Percentiles rank a stretch among this genome's conserved stretches.
Conservation (phyloP, 1,284 basidiomycete species). For the Irpex sp. region DNA sequence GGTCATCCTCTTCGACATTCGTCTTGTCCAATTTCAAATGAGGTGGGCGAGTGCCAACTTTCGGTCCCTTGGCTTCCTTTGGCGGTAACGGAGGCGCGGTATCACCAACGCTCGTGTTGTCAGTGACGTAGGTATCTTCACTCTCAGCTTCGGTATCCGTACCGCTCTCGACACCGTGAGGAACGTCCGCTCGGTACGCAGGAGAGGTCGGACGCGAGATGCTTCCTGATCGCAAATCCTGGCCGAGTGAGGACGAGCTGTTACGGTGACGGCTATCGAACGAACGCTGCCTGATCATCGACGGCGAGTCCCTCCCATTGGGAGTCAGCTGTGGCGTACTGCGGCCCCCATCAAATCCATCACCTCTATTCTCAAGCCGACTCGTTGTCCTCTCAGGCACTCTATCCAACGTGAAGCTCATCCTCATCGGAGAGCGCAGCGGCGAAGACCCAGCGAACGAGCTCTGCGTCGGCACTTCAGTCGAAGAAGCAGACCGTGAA, state of each 20-base stretch:
- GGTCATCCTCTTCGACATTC: constrained; percentile 16
- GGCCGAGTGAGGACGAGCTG: constrained; percentile 17
- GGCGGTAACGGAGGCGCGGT: constrained; percentile 42
- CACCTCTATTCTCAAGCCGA: constrained; percentile 16
- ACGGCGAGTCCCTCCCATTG: too few species aligned
- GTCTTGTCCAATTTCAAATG: constrained; percentile 19
- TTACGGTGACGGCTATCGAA: constrained; percentile 20
- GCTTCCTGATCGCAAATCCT: constrained; percentile 19
- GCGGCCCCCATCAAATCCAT: constrained; percentile 12
- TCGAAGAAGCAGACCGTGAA: constrained; percentile 24
- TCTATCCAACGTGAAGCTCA: constrained; percentile 21
- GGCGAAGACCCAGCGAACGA: constrained; percentile 1
- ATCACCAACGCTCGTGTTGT: constrained; percentile 18
- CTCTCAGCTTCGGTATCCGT: constrained; percentile 60
- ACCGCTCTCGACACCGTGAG: constrained; percentile 65
- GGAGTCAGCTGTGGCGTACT: constrained; percentile 9
- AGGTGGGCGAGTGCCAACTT: constrained; percentile 13
- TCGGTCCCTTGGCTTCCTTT: constrained; percentile 28
- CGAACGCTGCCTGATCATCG: constrained; percentile 16
- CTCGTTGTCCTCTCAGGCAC: constrained; percentile 21
- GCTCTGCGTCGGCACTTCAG: constrained; percentile 12
- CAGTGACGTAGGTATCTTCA: constrained; percentile 25
- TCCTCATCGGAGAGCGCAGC: constrained; percentile 14
- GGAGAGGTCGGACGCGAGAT: constrained; percentile 48
- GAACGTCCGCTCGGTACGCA: constrained; percentile 58